Evolutionary conservation across 2,329 filamentous ascomycete species (phyloP).

Genomic region (Cladosporium colombiae): DNA sequence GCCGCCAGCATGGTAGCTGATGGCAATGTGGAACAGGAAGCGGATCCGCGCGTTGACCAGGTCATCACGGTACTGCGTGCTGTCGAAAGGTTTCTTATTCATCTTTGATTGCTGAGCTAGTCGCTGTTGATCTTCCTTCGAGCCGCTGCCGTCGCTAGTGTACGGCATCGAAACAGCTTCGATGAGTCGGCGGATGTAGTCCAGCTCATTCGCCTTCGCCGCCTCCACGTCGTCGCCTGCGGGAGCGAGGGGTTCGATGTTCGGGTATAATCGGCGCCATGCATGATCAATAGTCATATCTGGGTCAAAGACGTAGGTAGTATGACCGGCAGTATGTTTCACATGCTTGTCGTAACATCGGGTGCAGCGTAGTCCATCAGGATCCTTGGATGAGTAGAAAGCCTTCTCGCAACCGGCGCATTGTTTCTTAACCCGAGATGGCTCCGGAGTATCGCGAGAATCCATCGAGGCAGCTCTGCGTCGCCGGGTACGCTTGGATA

Average conservation of each 20-base stretch:
- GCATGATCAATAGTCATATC: background rate
- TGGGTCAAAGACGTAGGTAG: slow-evolving; percentile 11
- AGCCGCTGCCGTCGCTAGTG: slow-evolving; percentile 1
- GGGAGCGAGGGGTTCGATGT: background rate
- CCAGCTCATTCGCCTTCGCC: background rate
- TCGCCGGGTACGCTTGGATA: background rate
- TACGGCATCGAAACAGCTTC: slow-evolving; percentile 17
- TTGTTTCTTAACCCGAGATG: slow-evolving; percentile 12
- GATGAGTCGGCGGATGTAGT: slow-evolving; percentile 10
- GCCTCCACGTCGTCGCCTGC: slow-evolving; percentile 6
- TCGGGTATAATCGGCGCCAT: slow-evolving; percentile 6
- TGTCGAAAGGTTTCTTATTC: slow-evolving; percentile 20
- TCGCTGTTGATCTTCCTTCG: slow-evolving; percentile 16
- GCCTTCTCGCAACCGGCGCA: slow-evolving; percentile 18
- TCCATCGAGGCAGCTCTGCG: background rate
- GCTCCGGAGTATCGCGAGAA: background rate
- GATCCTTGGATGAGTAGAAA: slow-evolving; percentile 16
- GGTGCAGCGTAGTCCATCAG: slow-evolving; percentile 9
- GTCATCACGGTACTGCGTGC: slow-evolving; percentile 23
- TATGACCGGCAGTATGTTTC: slow-evolving; percentile 19
- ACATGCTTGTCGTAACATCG: slow-evolving; percentile 18
- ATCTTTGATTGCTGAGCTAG: slow-evolving; percentile 17
- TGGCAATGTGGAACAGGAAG: slow-evolving; percentile 25
- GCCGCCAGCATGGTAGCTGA: slow-evolving; percentile 26
- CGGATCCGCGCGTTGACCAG: slow-evolving; percentile 25